These are phyloP conservation scores for Monosporascus sp. DNA, from an alignment of 2,329 filamentous ascomycete species.

Conservation along the genomic window DNA sequence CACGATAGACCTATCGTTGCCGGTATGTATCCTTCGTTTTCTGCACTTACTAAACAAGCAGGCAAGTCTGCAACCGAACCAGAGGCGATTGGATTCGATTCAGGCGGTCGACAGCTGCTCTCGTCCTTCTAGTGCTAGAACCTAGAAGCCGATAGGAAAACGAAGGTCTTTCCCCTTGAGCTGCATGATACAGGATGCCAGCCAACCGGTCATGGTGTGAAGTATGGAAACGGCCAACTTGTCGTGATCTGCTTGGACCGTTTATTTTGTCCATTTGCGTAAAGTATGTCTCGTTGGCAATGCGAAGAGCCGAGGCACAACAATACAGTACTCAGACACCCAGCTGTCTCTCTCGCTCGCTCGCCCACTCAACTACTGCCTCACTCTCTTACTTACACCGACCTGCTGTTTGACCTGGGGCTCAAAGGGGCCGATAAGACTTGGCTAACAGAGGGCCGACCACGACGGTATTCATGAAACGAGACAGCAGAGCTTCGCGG, in stretches of 20 bases:
- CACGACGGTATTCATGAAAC: background rate
- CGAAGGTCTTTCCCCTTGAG: background rate
- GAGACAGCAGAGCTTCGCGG: background rate
- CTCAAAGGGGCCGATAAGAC: no score
- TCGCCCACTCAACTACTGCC: no score
- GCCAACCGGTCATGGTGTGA: background rate
- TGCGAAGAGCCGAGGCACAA: constrained; percentile 14
- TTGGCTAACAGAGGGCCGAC: background rate
- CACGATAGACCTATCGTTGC: background rate
- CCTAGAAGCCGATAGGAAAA: background rate
- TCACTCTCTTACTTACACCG: no score
- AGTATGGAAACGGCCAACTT: constrained; percentile 3
- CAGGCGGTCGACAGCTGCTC: background rate
- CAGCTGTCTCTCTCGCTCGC: background rate
- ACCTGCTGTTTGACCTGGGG: no score
- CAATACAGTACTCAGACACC: background rate
- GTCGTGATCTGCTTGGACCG: constrained; percentile 14
- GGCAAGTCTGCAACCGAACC: background rate
- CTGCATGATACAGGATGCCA: background rate
- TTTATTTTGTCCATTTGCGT: constrained; percentile 10
- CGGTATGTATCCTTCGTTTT: background rate
- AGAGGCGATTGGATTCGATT: background rate
- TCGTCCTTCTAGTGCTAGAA: background rate
- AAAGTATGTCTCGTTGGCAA: constrained; percentile 14
- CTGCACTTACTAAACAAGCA: background rate